Conservation (phyloP, 139 green algal genomes). For the Picochlorum sp. region DNA sequence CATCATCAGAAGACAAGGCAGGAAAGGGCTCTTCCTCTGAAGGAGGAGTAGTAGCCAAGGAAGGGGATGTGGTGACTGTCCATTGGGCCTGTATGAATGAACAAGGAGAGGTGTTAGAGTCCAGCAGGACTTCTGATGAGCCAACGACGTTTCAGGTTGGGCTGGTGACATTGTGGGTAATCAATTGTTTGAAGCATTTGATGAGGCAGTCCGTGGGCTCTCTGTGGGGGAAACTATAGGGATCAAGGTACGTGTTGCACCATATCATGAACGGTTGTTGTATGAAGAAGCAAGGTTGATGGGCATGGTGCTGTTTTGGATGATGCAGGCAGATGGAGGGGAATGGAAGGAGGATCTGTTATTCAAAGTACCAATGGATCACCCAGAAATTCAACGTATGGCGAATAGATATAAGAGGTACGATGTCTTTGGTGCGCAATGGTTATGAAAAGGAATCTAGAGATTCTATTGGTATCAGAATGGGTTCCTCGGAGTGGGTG, state of each 20-base stretch:
- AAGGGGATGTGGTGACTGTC: constrained; percentile 53
- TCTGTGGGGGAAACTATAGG: constrained; percentile 43
- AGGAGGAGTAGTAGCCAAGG: constrained; percentile 17
- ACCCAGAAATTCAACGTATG: constrained; percentile 70
- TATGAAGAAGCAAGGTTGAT: not conserved
- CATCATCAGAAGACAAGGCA: not conserved
- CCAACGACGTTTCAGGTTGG: constrained; percentile 70
- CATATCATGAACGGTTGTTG: too few species aligned
- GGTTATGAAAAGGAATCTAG: not conserved
- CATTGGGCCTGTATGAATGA: constrained; percentile 44
- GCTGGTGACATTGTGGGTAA: constrained; percentile 75
- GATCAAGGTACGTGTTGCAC: constrained; percentile 30
- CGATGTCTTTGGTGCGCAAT: not conserved
- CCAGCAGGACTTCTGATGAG: constrained; percentile 32
- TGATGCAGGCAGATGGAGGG: constrained; percentile 49
- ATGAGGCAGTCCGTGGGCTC: constrained; percentile 66
- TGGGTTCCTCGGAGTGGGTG: too few species aligned
- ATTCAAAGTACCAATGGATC: constrained; percentile 66
- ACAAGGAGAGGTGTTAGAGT: constrained; percentile 53
- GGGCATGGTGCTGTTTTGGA: too few species aligned
- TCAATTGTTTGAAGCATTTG: constrained; percentile 78
- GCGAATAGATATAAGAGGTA: constrained; percentile 71
- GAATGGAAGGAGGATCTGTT: constrained; percentile 73
- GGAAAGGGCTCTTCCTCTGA: not conserved
- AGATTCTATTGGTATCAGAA: not conserved